Evolutionary conservation across 73 alveolate species (phyloP).

Genomic region (Uronychia binucleata): DNA sequence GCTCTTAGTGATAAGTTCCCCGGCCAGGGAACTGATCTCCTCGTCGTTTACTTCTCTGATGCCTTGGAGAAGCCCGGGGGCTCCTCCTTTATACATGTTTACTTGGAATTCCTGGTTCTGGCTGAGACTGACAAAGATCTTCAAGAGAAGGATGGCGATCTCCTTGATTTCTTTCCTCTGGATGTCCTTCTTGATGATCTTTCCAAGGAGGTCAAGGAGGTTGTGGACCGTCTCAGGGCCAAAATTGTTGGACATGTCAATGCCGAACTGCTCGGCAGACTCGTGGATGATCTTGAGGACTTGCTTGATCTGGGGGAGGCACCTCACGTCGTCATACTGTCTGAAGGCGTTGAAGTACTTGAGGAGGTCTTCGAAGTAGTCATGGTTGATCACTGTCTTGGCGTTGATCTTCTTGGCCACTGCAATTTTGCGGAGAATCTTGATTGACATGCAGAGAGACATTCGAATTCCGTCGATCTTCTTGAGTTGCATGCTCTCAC

Average conservation of each 20-base stretch:
- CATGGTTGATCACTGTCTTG: slow-evolving; percentile 37
- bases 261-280: slow-evolving; percentile 30
- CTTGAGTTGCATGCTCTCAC: slow-evolving; percentile 16
- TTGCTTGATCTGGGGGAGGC: slow-evolving; percentile 12
- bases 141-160: slow-evolving; percentile 6
- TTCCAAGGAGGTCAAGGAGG: slow-evolving; percentile 18
- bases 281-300: slow-evolving; percentile 32
- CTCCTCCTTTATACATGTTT: slow-evolving; percentile 1
- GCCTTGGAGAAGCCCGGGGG: neutral
- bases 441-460: slow-evolving; percentile 57
- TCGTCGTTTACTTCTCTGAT: slow-evolving; percentile 20
- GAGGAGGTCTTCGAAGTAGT: slow-evolving; percentile 26
- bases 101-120: slow-evolving; percentile 15
- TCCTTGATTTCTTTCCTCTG: slow-evolving; percentile 10
- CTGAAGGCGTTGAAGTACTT: slow-evolving; percentile 32
- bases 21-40: slow-evolving; percentile 10
- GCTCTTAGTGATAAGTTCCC: slow-evolving; percentile 5
- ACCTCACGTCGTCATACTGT: slow-evolving; percentile 10
- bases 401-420: slow-evolving; percentile 4
- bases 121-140: slow-evolving; percentile 12
- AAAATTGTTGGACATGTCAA: slow-evolving; percentile 9
- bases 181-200: neutral
- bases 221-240: slow-evolving; percentile 29
- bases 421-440: slow-evolving; percentile 34
- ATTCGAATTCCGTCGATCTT: slow-evolving; percentile 59